Evolutionary conservation across 805 yeast species (phyloP), one percentile per base, ranked within the genome.

Genomic region (Candida germanica): DNA sequence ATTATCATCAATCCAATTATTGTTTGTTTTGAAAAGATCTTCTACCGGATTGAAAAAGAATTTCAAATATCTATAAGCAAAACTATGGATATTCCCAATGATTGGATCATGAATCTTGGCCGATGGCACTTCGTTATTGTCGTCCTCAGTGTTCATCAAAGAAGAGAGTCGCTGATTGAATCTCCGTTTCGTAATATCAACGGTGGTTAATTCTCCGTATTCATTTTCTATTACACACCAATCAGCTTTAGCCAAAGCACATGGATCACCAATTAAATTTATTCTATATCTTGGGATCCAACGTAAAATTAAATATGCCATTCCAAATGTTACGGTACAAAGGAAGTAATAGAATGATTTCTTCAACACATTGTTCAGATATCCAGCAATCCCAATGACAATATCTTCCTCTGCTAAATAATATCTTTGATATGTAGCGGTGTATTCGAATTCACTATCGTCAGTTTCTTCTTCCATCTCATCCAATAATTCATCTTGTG

Each of bases 151-250:
- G 20, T 50, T 57, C 48, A 91, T 71, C 18, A 86, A 77, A 0
- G 84, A 75, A 1, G 94, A 83, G 22, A 91, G 52, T 8, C 86
- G 71, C 48, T 85, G 77, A 49, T 83, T 80, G 52, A 82, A 86
- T 67, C 85, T 73, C 29, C 63, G 60, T 45, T 82, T 73, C 1
- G 64, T 50, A 10, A 93, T 78, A 2, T 63, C 56, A 3, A 77
- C 71, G 13, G 82, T 73, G 24, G 75, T 70, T 43, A 93, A 70
- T 49, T 87, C 95, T 13, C 97, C 98, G 68, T 78, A 83, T 56
- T 89, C 97, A 48, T 87, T 94, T 61, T 93, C 99, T 16, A 93
- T 72, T 12, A 88, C 95, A 11, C 89, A 83, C 93, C 96, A 87
- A 50, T 88, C 95, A 21, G 96, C 83, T 43, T 74, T 73, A 1